Base-by-base conservation (phyloP, 257 asterid species). In the Echites panduratus region DNA sequence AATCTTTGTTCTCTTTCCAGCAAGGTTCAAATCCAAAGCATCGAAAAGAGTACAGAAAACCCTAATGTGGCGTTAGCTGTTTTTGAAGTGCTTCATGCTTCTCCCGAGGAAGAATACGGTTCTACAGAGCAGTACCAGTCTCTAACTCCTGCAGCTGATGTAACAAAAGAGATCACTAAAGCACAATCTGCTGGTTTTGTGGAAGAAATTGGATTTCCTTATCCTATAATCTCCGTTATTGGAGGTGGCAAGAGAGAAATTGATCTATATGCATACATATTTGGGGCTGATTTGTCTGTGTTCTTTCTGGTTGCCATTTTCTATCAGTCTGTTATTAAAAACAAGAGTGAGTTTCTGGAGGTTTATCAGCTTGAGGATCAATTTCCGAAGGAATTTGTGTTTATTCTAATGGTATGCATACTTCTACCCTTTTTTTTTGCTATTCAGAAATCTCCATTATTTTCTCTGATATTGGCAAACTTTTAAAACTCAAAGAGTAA, bases 331-430 rank as follows among this genome's bases (percentile, higher is more conserved):
- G 96, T 95, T 73, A 84, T 90, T 22, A 95, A 92, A 78, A 95
- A 95, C 73, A 92, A 92, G 83, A 92, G 88, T 64, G 93, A 95
- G 67, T 81, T 95, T 80, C 90, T 95, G 1, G 99, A 95, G 87
- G 96, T 89, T 76, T 95, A 91, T 84, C 99, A 95, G 85, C 97
- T 95, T 54, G 99, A 95, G 85, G 99, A 95, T 80, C 99, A 95
- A 84, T 95, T 95, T 76, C 98, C 98, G 0, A 92, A 92, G 76
- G 99, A 95, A 78, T 95, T 79, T 58, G 98, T 95, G 48, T 95
- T 88, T 77, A 84, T 92, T 72, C 85, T 95, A 69, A 90, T 95
- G 97, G 99, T 95, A 95, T 84, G 85, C 53, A 67, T 73, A 7
- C 17, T 16, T 32, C 65, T 63, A 43, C 49, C 54, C 75, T 66